Evolutionary conservation across 495 filamentous ascomycete genomes (phyloP).

Genomic region (Aspergillus steynii): DNA sequence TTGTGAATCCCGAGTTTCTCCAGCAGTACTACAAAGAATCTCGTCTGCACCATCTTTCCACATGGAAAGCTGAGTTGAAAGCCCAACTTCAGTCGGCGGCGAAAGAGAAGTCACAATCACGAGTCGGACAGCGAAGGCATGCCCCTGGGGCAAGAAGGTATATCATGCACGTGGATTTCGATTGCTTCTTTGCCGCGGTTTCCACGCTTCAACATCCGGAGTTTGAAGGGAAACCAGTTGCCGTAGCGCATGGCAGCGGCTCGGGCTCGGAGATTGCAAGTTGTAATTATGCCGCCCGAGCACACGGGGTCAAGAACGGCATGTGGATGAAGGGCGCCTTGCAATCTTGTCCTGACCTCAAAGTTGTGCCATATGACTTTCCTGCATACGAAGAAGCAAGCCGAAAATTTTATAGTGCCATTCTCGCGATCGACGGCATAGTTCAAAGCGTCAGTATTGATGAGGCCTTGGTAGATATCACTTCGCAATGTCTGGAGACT

Average conservation of each 20-base stretch:
- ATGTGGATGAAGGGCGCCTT: slow-evolving; percentile 98
- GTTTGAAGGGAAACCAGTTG: slow-evolving; percentile 77
- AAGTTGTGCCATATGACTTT: slow-evolving; percentile 90
- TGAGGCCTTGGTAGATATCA: slow-evolving; percentile 84
- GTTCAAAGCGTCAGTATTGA: slow-evolving; percentile 97
- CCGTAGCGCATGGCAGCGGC: slow-evolving; percentile 83
- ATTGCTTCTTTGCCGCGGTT: slow-evolving; percentile 95
- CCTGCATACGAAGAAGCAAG: slow-evolving; percentile 92
- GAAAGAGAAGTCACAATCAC: slow-evolving; percentile 62
- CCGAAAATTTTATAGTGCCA: slow-evolving; percentile 78
- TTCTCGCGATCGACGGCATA: slow-evolving; percentile 74
- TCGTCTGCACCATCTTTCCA: slow-evolving; percentile 89
- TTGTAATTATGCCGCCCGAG: slow-evolving; percentile 90
- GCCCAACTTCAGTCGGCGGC: slow-evolving; percentile 78
- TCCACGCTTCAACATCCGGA: slow-evolving; percentile 78
- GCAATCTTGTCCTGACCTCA: slow-evolving; percentile 80
- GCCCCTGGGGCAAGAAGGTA: slow-evolving; percentile 69
- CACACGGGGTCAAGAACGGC: slow-evolving; percentile 87
- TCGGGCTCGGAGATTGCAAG: slow-evolving; percentile 92
- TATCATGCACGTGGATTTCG: slow-evolving; percentile 94
- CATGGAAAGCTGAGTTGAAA: slow-evolving; percentile 93
- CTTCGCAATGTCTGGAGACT: slow-evolving; percentile 61
- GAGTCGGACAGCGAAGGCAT: slow-evolving; percentile 46
- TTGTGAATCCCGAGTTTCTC: slow-evolving; percentile 86
- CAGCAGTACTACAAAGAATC: slow-evolving; percentile 94